Conservation (phyloP, 371 early-diverging fungal species). For the Mortierella sp. region DNA sequence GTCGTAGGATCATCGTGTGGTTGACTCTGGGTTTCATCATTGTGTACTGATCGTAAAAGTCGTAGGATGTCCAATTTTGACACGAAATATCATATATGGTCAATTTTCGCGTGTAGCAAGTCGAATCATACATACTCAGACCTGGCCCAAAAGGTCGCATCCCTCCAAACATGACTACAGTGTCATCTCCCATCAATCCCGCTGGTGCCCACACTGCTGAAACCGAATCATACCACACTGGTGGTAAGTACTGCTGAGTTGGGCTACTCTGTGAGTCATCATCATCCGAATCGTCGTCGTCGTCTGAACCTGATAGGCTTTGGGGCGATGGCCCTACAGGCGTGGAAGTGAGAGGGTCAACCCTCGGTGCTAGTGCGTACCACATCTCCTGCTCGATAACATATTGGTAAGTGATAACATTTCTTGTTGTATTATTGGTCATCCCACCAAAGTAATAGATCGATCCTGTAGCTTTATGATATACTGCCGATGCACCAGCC, state of each 20-base stretch:
- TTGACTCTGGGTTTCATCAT: slow-evolving; percentile 33
- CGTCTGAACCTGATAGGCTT: neutral
- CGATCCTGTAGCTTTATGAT: slow-evolving; percentile 46
- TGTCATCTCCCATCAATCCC: slow-evolving; percentile 36
- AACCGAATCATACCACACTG: slow-evolving; percentile 39
- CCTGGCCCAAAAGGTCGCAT: slow-evolving; percentile 53
- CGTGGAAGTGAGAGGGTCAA: slow-evolving; percentile 33
- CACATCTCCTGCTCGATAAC: slow-evolving; percentile 37
- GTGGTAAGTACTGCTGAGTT: slow-evolving; percentile 14
- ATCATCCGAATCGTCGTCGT: neutral
- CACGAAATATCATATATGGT: slow-evolving; percentile 38
- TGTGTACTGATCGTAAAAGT: neutral
- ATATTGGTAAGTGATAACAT: slow-evolving; percentile 41
- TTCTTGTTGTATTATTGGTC: slow-evolving; percentile 44
- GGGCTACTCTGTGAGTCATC: slow-evolving; percentile 12
- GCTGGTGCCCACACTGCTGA: slow-evolving; percentile 51
- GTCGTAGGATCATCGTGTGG: slow-evolving; percentile 53
- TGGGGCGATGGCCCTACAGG: slow-evolving; percentile 1
- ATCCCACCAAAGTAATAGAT: slow-evolving; percentile 57
- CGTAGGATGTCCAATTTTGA: slow-evolving; percentile 42
- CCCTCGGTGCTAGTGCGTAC: slow-evolving; percentile 41
- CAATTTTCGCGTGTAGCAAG: slow-evolving; percentile 27
- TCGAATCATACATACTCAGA: slow-evolving; percentile 14
- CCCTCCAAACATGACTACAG: slow-evolving; percentile 46
- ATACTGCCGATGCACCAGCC: slow-evolving; percentile 40